Conservation (phyloP, 1,284 basidiomycete genomes). For the Irpex sp. region DNA sequence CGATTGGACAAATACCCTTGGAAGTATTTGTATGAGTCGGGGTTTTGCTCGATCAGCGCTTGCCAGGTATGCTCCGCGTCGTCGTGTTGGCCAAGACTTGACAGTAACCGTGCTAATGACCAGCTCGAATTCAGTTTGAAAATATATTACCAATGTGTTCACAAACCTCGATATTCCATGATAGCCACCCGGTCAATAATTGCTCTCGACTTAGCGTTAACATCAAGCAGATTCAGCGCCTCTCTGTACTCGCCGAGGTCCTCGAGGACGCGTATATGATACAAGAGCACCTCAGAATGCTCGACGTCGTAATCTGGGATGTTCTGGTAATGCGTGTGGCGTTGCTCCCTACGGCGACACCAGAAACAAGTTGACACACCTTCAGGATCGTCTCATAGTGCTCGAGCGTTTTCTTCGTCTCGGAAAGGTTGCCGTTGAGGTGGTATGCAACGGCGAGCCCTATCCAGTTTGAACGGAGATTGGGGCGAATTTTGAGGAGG, state of each 20-base stretch:
- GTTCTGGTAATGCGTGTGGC: constrained; percentile 42
- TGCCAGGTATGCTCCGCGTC: constrained; percentile 82
- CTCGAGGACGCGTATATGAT: constrained; percentile 79
- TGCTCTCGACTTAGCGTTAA: constrained; percentile 57
- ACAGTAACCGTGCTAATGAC: constrained; percentile 64
- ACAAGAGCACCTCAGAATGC: constrained; percentile 82
- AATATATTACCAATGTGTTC: constrained; percentile 4
- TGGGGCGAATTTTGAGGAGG: constrained; percentile 80
- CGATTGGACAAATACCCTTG: constrained; percentile 66
- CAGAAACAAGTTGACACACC: constrained; percentile 33
- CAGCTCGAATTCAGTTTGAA: constrained; percentile 10
- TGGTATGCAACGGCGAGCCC: constrained; percentile 88
- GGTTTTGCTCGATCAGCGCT: constrained; percentile 79
- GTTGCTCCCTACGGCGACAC: not conserved
- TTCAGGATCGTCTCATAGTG: constrained; percentile 64
- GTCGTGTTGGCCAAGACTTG: constrained; percentile 54
- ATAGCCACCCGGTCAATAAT: constrained; percentile 74
- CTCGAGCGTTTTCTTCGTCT: constrained; percentile 75
- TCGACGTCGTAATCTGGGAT: constrained; percentile 79
- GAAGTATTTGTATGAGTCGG: constrained; percentile 85
- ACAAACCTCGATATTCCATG: constrained; percentile 67
- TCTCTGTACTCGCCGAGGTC: constrained; percentile 67
- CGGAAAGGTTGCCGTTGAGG: constrained; percentile 71
- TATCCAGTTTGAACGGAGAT: constrained; percentile 88
- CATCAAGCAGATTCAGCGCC: constrained; percentile 62